Base-by-base conservation (phyloP, 805 yeast genomes). In the Myxozyma mucilagina region DNA sequence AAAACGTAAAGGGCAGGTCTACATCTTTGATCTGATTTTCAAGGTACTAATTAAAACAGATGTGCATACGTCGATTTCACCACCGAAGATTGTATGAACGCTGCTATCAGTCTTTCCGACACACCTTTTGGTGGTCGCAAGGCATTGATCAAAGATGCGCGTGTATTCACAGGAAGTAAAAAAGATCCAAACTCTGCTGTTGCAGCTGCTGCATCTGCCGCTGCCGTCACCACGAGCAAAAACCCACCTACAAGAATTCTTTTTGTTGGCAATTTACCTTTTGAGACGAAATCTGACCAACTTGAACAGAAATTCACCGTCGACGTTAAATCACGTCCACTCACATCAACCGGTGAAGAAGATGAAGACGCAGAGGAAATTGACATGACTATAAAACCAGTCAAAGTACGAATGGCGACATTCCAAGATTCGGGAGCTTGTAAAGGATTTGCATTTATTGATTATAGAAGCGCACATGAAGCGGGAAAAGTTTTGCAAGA, bases 391-490 rank as follows among this genome's bases (percentile, higher is more conserved):
- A 97, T 98, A 43, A 91, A 88, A 65, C 93, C 96, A 61, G 76
- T 79, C 34, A 53, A 84, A 67, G 84, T 93, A 56, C 83, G 99
- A 74, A 93, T 92, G 96, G 98, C 98, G 3, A 92, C 99, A n/a
- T 93, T 93, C 75, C 91, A 94, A 75, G 99, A 93, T 72, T 47
- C 88, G 53, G 98, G 97, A 1, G 93, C 92, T 72, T 93, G 98
- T 79, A 94, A 94, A 74, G 98, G 98, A 1, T 93, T 93, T 78
- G 91, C 97, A 1, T 93, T 94, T 71, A 78, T 93, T 39, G 98
- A 93, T 74, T 93, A 92, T 76, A 82, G 79, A 64, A 86, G 85
- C 66, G 89, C 87, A 65, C 84, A 82, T 42, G 92, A 94, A 8
- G 92, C 97, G 35, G 88, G 94, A 0, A 79, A 79, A 41, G 98